Evolutionary conservation across 495 filamentous ascomycete species (phyloP).

Genomic region (Talaromyces borbonicus): DNA sequence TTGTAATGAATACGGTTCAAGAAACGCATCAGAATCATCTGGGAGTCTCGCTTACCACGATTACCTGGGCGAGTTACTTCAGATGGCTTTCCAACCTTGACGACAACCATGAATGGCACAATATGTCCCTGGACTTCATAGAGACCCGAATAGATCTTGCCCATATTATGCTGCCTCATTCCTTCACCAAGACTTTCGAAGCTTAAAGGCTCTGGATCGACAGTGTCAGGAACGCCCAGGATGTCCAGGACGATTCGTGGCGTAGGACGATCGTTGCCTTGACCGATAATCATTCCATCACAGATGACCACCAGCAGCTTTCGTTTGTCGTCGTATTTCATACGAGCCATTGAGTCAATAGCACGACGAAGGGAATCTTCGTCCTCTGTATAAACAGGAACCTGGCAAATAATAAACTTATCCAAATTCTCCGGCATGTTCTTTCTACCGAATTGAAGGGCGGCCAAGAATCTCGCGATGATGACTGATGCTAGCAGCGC

Average conservation of each 20-base stretch:
- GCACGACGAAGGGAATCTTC: conserved; percentile 94
- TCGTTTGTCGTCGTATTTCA: conserved; percentile 97
- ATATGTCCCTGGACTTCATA: conserved; percentile 98
- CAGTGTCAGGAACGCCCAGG: conserved; percentile 81
- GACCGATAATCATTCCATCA: conserved; percentile 99
- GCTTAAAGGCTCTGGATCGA: conserved; percentile 94
- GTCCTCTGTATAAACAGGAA: conserved; percentile 96
- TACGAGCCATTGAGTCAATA: conserved; percentile 90
- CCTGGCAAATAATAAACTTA: conserved; percentile 97
- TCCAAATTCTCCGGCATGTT: conserved; percentile 90
- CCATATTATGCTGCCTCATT: conserved; percentile 98
- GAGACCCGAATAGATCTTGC: conserved; percentile 92
- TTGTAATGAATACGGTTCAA: conserved; percentile 98
- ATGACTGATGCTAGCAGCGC: conserved; percentile 73
- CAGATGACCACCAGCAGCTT: conserved; percentile 92
- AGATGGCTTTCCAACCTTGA: conserved; percentile 95
- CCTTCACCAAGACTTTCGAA: conserved; percentile 96
- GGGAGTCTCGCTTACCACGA: conserved; percentile 97
- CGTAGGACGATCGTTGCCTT: conserved; percentile 93
- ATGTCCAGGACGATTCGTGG: conserved; percentile 96
- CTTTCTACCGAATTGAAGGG: conserved; percentile 86
- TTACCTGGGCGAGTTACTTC: conserved; percentile 96
- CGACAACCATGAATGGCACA: conserved; percentile 92
- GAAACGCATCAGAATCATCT: conserved; percentile 97
- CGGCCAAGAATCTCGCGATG: conserved; percentile 92